Evolutionary conservation across 176 grass and related monocot genomes (phyloP).

Genomic region (Aegilops sharonensis): DNA sequence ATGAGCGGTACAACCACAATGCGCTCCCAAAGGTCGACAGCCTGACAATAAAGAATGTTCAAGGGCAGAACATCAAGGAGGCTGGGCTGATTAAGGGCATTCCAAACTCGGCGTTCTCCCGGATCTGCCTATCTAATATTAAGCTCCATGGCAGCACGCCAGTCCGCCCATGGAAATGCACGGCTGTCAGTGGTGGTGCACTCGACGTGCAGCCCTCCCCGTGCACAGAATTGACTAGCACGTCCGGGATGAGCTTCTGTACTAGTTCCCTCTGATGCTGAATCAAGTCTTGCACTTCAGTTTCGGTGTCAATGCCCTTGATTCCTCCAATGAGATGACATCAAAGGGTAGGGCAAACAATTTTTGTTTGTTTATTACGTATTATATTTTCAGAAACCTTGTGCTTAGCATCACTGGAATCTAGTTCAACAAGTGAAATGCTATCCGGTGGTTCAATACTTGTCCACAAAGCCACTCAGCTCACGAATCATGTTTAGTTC

Average conservation of each 20-base stretch:
- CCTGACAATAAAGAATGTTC: conserved; percentile 74
- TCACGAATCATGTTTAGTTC: not conserved
- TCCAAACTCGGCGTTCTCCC: conserved; percentile 57
- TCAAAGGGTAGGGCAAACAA: not conserved
- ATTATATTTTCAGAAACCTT: not conserved
- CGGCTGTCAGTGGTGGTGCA: conserved; percentile 66
- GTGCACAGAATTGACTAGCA: conserved; percentile 65
- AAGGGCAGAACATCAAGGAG: conserved; percentile 71
- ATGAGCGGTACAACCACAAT: conserved; percentile 55
- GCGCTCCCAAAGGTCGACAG: conserved; percentile 60
- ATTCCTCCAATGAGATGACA: not conserved
- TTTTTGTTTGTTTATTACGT: not conserved
- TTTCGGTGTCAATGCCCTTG: not conserved
- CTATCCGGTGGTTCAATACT: not conserved
- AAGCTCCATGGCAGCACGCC: conserved; percentile 29
- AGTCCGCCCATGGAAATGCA: conserved; percentile 59
- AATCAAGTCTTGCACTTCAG: not conserved
- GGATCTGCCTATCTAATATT: conserved; percentile 73
- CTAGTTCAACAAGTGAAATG: not conserved
- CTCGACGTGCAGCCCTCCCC: conserved; percentile 63
- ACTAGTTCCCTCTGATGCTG: conserved; percentile 51
- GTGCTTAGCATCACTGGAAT: not conserved
- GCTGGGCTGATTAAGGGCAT: conserved; percentile 81
- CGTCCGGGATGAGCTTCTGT: conserved; percentile 60
- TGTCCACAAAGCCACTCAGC: no score